Conservation (phyloP, 1,284 basidiomycete genomes). For the Vanrija humicola region DNA sequence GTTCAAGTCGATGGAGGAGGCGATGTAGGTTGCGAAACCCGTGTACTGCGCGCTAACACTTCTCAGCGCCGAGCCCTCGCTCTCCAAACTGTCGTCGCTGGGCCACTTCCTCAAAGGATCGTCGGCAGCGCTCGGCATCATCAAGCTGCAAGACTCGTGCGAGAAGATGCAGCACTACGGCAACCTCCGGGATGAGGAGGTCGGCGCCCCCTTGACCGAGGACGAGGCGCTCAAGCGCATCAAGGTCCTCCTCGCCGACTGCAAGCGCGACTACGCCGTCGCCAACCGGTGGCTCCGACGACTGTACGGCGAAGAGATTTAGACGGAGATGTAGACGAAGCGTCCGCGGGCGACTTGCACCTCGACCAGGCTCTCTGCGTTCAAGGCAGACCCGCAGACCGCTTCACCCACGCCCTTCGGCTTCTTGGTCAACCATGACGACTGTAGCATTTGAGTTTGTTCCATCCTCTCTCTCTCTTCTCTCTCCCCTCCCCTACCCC, state of each 20-base stretch:
- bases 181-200: slow-evolving; percentile 51
- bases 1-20: slow-evolving; percentile 71
- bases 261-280: slow-evolving; percentile 58
- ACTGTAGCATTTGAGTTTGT: slow-evolving; percentile 5
- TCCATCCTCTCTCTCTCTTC: neutral
- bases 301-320: slow-evolving; percentile 50
- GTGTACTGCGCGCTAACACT: neutral
- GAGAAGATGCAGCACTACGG: slow-evolving; percentile 88
- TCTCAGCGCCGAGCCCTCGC: slow-evolving; percentile 14
- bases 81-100: slow-evolving; percentile 60
- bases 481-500: neutral
- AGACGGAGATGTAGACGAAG: slow-evolving; percentile 4
- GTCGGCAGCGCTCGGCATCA: slow-evolving; percentile 81
- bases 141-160: slow-evolving; percentile 73
- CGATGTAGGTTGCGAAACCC: slow-evolving; percentile 59
- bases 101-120: slow-evolving; percentile 95
- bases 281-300: slow-evolving; percentile 58
- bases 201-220: slow-evolving; percentile 51
- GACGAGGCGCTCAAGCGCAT: slow-evolving; percentile 66
- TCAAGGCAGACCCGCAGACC: too few relatives aligned
- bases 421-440: neutral
- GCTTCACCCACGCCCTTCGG: too few relatives aligned
- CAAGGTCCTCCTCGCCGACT: slow-evolving; percentile 53
- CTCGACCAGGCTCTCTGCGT: too few relatives aligned
- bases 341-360: too few relatives aligned